phyloP scores from a whole-genome alignment of 306 rosid genomes.

The Astragalus glycyphyllos region DNA sequence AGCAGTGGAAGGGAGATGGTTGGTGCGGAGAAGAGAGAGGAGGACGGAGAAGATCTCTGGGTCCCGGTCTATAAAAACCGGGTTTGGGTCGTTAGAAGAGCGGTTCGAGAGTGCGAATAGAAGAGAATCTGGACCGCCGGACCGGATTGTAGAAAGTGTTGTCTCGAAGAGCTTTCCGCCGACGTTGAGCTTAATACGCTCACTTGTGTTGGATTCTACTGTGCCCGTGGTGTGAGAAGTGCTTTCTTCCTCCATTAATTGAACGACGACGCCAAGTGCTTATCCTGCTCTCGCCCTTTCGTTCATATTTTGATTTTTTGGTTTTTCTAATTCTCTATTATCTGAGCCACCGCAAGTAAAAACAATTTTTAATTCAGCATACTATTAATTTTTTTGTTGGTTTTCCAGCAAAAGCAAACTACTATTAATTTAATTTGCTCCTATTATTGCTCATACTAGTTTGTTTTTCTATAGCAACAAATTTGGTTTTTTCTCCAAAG shows the following conservation, averaged over 20 bases:
- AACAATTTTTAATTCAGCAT: too few species aligned
- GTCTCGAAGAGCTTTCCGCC: slow-evolving; percentile 91
- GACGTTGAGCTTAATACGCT: slow-evolving; percentile 85
- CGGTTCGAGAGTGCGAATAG: slow-evolving; percentile 74
- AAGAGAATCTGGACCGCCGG: slow-evolving; percentile 80
- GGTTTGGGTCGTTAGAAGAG: slow-evolving; percentile 47
- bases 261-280: neutral
- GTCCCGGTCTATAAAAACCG: slow-evolving; percentile 90
- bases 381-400: too few species aligned
- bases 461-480: too few species aligned
- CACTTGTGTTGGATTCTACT: slow-evolving; percentile 33
- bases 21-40: slow-evolving; percentile 81
- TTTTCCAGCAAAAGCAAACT: too few species aligned
- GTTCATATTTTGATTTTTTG: neutral
- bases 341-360: too few species aligned
- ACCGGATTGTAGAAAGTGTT: slow-evolving; percentile 67
- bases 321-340: neutral
- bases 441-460: too few species aligned
- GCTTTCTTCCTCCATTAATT: slow-evolving; percentile 46
- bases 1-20: slow-evolving; percentile 70
- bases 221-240: slow-evolving; percentile 36
- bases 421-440: too few species aligned
- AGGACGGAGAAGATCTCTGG: slow-evolving; percentile 85
- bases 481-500: too few species aligned
- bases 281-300: neutral